Percentiles rank a stretch among this genome's conserved stretches.
Evolutionary conservation across 345 rosid species (phyloP).

Genomic region (Melaleuca quinquenervia): DNA sequence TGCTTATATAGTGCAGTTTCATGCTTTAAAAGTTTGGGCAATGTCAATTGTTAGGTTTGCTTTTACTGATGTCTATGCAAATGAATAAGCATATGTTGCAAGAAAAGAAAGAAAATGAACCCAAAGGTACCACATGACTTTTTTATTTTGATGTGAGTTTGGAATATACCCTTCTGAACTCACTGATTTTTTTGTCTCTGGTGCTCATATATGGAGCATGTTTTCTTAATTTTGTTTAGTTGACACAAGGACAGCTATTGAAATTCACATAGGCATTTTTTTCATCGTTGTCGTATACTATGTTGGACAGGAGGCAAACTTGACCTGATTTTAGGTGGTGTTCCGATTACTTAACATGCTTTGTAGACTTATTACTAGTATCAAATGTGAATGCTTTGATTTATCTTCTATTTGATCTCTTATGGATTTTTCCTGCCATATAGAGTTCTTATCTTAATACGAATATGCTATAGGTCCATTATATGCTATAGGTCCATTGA

Average conservation of each 20-base stretch:
- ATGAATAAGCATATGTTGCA: not conserved
- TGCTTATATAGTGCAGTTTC: not conserved
- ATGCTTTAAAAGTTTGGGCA: not conserved
- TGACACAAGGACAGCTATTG: not conserved
- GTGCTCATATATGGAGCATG: not conserved
- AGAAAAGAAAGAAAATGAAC: not conserved
- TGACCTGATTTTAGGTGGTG: not conserved
- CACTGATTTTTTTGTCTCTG: not conserved
- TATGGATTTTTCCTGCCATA: not conserved
- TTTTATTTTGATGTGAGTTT: not conserved
- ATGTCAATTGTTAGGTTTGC: not conserved
- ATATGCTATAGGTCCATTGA: not conserved
- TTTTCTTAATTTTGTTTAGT: not conserved
- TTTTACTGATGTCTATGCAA: not conserved
- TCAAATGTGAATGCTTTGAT: not conserved
- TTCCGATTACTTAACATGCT: not conserved
- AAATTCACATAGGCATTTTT: not conserved
- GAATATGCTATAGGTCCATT: not conserved
- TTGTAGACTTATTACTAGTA: not conserved
- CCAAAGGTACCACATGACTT: not conserved
- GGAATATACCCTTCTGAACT: not conserved
- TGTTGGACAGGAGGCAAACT: not conserved
- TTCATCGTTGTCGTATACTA: not conserved
- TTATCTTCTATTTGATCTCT: not conserved
- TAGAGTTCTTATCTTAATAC: not conserved